Evolutionary conservation across 345 rosid species (phyloP).

Genomic region (Syzygium aromaticum): DNA sequence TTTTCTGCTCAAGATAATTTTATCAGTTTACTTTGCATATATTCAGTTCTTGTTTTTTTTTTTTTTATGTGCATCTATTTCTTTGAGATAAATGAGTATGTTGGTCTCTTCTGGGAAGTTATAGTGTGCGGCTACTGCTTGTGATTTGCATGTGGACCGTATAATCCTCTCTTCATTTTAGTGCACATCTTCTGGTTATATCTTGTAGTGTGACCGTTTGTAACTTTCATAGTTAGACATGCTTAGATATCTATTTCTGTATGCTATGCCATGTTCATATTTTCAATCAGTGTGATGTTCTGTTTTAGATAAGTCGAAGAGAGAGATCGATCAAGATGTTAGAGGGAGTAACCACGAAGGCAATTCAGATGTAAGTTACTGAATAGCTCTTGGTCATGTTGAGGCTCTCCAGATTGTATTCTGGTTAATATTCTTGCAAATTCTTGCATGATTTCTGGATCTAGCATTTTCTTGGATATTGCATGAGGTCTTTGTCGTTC

Average conservation of each 20-base stretch:
- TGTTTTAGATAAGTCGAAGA: background rate
- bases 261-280: background rate
- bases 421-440: background rate
- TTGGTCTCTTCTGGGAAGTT: background rate
- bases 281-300: background rate
- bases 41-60: background rate
- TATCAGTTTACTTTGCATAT: background rate
- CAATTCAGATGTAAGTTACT: constrained; percentile 3
- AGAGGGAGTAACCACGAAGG: background rate
- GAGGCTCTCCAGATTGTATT: background rate
- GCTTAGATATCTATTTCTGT: background rate
- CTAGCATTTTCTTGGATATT: background rate
- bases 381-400: background rate
- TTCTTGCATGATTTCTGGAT: background rate
- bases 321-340: background rate
- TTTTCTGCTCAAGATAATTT: background rate
- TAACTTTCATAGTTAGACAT: background rate
- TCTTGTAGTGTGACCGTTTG: background rate
- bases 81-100: background rate
- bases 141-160: background rate
- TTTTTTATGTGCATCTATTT: background rate
- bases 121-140: background rate
- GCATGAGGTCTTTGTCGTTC: background rate
- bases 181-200: background rate
- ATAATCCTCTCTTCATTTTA: background rate